Percentiles rank a stretch among this genome's conserved stretches.
These are phyloP conservation scores for Phytophthora pinifolia DNA, from an alignment of 352 stramenopile species.

Conservation along the genomic window DNA sequence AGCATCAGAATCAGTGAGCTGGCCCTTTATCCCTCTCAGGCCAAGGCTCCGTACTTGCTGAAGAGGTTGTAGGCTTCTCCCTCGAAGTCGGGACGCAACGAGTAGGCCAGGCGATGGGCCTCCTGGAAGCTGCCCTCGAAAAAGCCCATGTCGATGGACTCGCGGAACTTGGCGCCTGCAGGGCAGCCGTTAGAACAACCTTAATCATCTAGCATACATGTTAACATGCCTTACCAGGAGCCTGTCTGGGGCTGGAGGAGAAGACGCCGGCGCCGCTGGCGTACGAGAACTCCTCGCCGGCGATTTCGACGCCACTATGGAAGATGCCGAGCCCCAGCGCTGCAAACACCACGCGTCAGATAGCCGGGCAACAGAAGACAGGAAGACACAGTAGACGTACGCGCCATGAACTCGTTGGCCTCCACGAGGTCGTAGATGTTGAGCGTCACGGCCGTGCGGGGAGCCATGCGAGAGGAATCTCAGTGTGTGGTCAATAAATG, in stretches of 20 bases:
- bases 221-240: slow-evolving; percentile 42
- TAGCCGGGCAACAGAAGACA: neutral
- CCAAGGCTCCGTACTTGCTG: slow-evolving; percentile 49
- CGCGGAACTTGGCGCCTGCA: slow-evolving; percentile 85
- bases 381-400: slow-evolving; percentile 34
- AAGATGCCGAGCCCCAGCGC: slow-evolving; percentile 88
- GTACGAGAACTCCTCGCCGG: slow-evolving; percentile 92
- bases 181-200: neutral
- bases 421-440: slow-evolving; percentile 94
- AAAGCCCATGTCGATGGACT: slow-evolving; percentile 87
- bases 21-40: neutral
- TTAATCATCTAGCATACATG: neutral
- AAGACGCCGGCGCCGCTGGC: slow-evolving; percentile 91
- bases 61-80: slow-evolving; percentile 91
- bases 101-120: slow-evolving; percentile 78
- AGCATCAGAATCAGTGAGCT: slow-evolving; percentile 1
- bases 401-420: slow-evolving; percentile 86
- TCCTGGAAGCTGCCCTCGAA: slow-evolving; percentile 88
- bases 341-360: slow-evolving; percentile 8
- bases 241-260: slow-evolving; percentile 66
- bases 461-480: slow-evolving; percentile 37
- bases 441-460: slow-evolving; percentile 74
- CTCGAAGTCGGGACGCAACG: slow-evolving; percentile 86
- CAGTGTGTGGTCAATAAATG: neutral
- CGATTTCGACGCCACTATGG: slow-evolving; percentile 93